Conservation (phyloP, 805 yeast genomes). For the Saccharomyces eubayanus region DNA sequence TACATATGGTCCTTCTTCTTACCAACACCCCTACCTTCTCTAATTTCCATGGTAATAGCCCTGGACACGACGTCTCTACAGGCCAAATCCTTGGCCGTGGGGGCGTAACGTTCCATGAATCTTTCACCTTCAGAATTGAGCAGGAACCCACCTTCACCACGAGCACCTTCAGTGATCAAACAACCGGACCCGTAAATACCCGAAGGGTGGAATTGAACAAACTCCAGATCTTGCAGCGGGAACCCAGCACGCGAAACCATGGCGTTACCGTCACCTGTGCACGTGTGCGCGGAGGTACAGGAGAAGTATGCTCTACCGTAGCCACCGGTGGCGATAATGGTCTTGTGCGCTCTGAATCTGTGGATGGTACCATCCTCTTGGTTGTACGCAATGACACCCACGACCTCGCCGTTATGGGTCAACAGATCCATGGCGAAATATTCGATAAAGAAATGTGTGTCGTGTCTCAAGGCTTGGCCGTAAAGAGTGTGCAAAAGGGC, state of each 20-base stretch:
- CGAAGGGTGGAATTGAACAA: slow-evolving; percentile 97
- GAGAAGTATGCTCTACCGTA: slow-evolving; percentile 98
- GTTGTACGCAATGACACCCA: slow-evolving; percentile 95
- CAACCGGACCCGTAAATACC: slow-evolving; percentile 99
- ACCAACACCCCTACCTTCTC: slow-evolving; percentile 99
- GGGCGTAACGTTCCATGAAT: slow-evolving; percentile 99
- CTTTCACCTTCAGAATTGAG: slow-evolving; percentile 97
- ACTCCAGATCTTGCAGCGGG: slow-evolving; percentile 95
- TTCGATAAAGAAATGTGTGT: slow-evolving; percentile 96
- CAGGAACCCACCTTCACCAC: slow-evolving; percentile 99
- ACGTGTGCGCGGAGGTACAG: slow-evolving; percentile 98
- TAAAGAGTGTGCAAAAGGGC: slow-evolving; percentile 91
- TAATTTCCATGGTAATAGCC: slow-evolving; percentile 96
- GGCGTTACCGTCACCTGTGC: slow-evolving; percentile 98
- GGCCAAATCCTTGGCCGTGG: slow-evolving; percentile 96
- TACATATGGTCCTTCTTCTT: slow-evolving; percentile 90
- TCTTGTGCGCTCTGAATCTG: slow-evolving; percentile 94
- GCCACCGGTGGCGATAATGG: slow-evolving; percentile 97
- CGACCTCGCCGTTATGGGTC: slow-evolving; percentile 93
- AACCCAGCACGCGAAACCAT: slow-evolving; percentile 98
- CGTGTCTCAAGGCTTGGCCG: slow-evolving; percentile 93
- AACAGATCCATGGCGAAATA: slow-evolving; percentile 90
- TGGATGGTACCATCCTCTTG: slow-evolving; percentile 98
- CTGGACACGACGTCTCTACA: slow-evolving; percentile 97
- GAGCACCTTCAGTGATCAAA: slow-evolving; percentile 97